Percentiles rank a stretch among this genome's conserved stretches.
Evolutionary conservation across 2,329 filamentous ascomycete genomes (phyloP).

Genomic region (Hymenoscyphus fraxineus): DNA sequence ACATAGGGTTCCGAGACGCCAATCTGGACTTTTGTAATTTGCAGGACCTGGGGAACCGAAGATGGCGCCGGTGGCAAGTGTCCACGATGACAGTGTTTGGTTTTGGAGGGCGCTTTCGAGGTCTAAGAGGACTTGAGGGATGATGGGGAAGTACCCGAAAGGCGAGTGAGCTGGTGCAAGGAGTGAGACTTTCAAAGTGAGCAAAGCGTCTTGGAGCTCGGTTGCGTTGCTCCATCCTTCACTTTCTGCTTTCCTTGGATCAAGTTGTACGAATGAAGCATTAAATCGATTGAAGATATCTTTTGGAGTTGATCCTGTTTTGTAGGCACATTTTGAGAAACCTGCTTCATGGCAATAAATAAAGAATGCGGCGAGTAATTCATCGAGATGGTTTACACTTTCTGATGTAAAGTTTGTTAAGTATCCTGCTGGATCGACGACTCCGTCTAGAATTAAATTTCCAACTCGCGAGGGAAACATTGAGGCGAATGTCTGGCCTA

Average conservation of each 20-base stretch:
- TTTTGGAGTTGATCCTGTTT: not conserved
- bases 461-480: not conserved
- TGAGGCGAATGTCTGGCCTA: not conserved
- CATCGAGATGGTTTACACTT: not conserved
- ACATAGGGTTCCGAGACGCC: constrained; percentile 5
- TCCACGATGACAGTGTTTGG: not conserved
- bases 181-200: not conserved
- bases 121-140: not conserved
- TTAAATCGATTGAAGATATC: not conserved
- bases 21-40: constrained; percentile 4
- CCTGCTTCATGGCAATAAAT: not conserved
- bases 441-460: not conserved
- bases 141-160: not conserved
- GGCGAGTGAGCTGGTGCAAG: not conserved
- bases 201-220: not conserved
- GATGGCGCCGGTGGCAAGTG: not conserved
- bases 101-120: not conserved
- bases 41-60: not conserved
- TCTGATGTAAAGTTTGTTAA: not conserved
- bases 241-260: not conserved
- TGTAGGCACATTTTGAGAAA: not conserved
- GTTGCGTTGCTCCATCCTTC: not conserved
- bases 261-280: not conserved
- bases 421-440: not conserved
- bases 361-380: not conserved